Conservation (phyloP, 1,139 yeast species). For the Debaryomyces subglobosus region DNA sequence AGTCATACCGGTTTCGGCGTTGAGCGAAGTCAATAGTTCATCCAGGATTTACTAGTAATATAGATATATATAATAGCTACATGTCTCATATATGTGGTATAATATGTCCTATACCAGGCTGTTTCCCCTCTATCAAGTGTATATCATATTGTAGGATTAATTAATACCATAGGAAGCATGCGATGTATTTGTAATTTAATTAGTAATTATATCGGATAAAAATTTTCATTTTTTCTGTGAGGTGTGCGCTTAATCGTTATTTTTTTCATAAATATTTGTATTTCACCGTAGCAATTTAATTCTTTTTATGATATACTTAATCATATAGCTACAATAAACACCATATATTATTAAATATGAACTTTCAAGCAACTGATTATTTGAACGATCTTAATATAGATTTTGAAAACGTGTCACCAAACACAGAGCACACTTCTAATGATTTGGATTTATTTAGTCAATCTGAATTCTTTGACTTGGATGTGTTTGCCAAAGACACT, state of each 20-base stretch:
- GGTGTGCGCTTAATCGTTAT: neutral
- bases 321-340: neutral
- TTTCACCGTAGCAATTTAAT: neutral
- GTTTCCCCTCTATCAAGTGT: neutral
- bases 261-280: neutral
- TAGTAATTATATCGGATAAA: conserved; percentile 1
- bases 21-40: neutral
- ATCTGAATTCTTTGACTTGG: conserved; percentile 52
- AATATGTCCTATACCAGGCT: neutral
- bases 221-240: neutral
- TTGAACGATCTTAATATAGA: conserved; percentile 45
- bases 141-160: neutral
- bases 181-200: neutral
- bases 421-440: conserved; percentile 21
- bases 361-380: conserved; percentile 49
- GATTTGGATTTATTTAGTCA: conserved; percentile 51
- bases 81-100: neutral
- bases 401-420: conserved; percentile 31
- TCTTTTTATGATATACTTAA: conserved; percentile 1
- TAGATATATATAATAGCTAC: neutral
- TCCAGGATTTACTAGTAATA: neutral
- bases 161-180: neutral
- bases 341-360: conserved; percentile 28
- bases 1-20: neutral
- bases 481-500: conserved; percentile 37